Evolutionary conservation across 2,329 filamentous ascomycete genomes (phyloP).

Genomic region (Lachnellula cervina): DNA sequence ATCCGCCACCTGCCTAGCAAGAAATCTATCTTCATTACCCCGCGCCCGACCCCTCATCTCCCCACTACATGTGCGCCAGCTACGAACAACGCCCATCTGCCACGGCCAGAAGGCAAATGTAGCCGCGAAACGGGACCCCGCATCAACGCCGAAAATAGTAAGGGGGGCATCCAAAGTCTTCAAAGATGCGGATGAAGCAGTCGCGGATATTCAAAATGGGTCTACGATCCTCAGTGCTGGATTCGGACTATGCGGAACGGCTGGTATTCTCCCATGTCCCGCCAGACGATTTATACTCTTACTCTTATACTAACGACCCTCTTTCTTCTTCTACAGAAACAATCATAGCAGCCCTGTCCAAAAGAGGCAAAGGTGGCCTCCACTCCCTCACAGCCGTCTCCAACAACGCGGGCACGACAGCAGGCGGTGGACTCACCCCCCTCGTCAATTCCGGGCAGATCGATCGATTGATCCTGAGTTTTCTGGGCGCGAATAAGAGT

Average conservation of each 20-base stretch:
- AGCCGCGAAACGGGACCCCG: constrained; percentile 17
- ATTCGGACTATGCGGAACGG: constrained; percentile 77
- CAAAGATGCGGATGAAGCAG: constrained; percentile 25
- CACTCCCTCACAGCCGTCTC: constrained; percentile 67
- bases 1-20: constrained; percentile 14
- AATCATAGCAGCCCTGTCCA: constrained; percentile 62
- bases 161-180: constrained; percentile 24
- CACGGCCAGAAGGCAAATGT: constrained; percentile 21
- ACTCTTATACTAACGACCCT: no score
- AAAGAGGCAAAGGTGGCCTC: constrained; percentile 49
- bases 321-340: constrained; percentile 47
- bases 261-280: constrained; percentile 45
- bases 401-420: constrained; percentile 72
- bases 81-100: constrained; percentile 14
- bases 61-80: constrained; percentile 5
- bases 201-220: constrained; percentile 44
- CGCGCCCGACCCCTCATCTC: constrained; percentile 5
- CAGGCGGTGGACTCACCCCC: constrained; percentile 62
- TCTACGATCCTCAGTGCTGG: constrained; percentile 70
- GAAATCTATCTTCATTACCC: constrained; percentile 6
- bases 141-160: constrained; percentile 18
- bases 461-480: constrained; percentile 67
- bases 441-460: constrained; percentile 67
- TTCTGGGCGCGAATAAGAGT: constrained; percentile 71
- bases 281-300: no score